A percentile compares a stretch with the other conserved stretches of the same genome.
These are phyloP conservation scores for Sisymbrium irio DNA, from an alignment of 345 rosid genomes.

Conservation along the genomic window DNA sequence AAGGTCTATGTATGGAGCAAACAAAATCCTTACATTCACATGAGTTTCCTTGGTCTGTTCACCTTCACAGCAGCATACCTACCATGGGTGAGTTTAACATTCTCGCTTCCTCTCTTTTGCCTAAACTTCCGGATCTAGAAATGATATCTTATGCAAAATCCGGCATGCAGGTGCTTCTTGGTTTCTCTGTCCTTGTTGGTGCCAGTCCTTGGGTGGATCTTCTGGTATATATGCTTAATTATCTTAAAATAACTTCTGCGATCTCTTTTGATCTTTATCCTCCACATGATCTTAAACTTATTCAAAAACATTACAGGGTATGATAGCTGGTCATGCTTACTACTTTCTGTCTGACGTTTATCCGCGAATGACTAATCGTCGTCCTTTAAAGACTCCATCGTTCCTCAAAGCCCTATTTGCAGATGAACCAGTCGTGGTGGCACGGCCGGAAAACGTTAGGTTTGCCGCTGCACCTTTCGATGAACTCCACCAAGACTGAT, in stretches of 20 bases:
- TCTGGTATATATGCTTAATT: slow-evolving; percentile 49
- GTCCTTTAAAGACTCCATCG: slow-evolving; percentile 76
- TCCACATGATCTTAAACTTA: neutral
- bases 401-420: slow-evolving; percentile 83
- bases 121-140: neutral
- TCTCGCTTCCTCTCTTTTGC: neutral
- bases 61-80: slow-evolving; percentile 95
- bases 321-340: slow-evolving; percentile 98
- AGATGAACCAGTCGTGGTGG: slow-evolving; percentile 78
- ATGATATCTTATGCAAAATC: neutral
- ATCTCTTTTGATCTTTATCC: neutral
- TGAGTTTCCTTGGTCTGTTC: slow-evolving; percentile 97
- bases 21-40: slow-evolving; percentile 96
- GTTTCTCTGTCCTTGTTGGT: slow-evolving; percentile 94
- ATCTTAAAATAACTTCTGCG: neutral
- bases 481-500: slow-evolving; percentile 63
- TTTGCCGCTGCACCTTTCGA: slow-evolving; percentile 76
- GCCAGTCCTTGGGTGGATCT: slow-evolving; percentile 99
- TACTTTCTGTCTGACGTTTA: slow-evolving; percentile 96
- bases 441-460: slow-evolving; percentile 72
- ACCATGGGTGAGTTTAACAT: slow-evolving; percentile 76
- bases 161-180: slow-evolving; percentile 74
- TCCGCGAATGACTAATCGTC: slow-evolving; percentile 88
- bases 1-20: slow-evolving; percentile 99
- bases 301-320: slow-evolving; percentile 61